Evolutionary conservation across 768 basidiomycete species (phyloP), one percentile per base, ranked within the genome.

Genomic region (Boletellus emodensis): DNA sequence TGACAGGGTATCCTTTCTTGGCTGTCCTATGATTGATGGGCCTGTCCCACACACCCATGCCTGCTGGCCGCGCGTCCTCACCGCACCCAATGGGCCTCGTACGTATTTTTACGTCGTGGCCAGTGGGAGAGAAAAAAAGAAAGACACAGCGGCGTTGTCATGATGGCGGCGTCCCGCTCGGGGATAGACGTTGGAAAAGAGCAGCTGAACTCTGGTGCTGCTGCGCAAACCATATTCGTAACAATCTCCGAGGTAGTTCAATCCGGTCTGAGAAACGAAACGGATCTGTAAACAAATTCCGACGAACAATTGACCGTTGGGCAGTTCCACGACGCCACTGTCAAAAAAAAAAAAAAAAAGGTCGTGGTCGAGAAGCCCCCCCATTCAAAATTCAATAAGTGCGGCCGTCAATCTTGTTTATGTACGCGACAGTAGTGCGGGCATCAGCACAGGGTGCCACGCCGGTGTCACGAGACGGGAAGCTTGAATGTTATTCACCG

Each of bases 241-340:
- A 40, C 58, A 45, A 61, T 62, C 60, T 62, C 61, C 63, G 61
- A 63, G 46, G 50, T 59, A 40, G 53, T 44, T 43, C 56, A 51
- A 40, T 61, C 61, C 49, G 30, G 44, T 38, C 51, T 59, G 51
- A 57, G 52, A 59, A 33, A 38, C 39, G 30, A 22, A n/a, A 28
- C 57, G 57, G 61, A 44, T 43, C 50, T 59, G 35, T 18, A 40
- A 11, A n/a, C 45, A 59, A 59, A 62, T 53, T 53, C 59, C 59
- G 59, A 61, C 55, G 58, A 20, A 35, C 18, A 41, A 37, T 44
- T 44, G 52, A 51, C 48, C 52, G 51, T 48, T 59, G 57, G 51
- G 54, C 50, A 46, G 38, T 40, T 59, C 48, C 20, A 46, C 44
- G 46, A 53, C 62, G 63, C 63, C 62, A 58, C 63, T 35, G 61